A percentile compares a stretch with the other conserved stretches of the same genome.
Evolutionary conservation across 2,329 filamentous ascomycete species (phyloP).

Genomic region (Colletotrichum sp.): DNA sequence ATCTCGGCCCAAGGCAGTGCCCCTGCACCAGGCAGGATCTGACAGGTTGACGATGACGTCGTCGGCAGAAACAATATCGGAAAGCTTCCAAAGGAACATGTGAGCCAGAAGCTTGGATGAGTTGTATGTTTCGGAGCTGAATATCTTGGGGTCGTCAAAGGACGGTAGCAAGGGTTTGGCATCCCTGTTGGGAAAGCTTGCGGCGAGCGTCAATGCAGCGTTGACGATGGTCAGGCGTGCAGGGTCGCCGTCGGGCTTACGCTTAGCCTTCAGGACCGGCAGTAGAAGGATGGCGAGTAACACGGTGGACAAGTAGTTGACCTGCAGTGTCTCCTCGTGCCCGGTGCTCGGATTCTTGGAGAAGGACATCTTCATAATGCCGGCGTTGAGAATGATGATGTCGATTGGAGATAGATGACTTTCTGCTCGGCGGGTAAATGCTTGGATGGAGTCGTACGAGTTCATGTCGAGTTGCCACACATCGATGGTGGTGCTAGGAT

Average conservation of each 20-base stretch:
- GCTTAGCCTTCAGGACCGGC: constrained; percentile 33
- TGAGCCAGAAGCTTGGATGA: constrained; percentile 34
- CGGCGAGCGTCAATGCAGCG: constrained; percentile 26
- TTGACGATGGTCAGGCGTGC: constrained; percentile 29
- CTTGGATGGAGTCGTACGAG: constrained; percentile 47
- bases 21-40: constrained; percentile 49
- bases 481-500: constrained; percentile 41
- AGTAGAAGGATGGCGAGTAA: constrained; percentile 37
- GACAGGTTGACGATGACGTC: constrained; percentile 51
- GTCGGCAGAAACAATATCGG: constrained; percentile 39
- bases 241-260: neutral
- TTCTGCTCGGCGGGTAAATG: constrained; percentile 44
- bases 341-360: constrained; percentile 30
- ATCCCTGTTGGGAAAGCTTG: neutral
- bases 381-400: constrained; percentile 52
- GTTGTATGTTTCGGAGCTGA: constrained; percentile 26
- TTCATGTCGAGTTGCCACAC: constrained; percentile 57
- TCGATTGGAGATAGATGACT: constrained; percentile 43
- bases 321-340: constrained; percentile 45
- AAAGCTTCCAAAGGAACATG: constrained; percentile 39
- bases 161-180: constrained; percentile 24
- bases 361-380: constrained; percentile 30
- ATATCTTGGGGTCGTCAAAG: constrained; percentile 33
- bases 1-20: constrained; percentile 44
- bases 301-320: constrained; percentile 42